A percentile compares a stretch with the other conserved stretches of the same genome.
phyloP scores from a whole-genome alignment of 2,329 filamentous ascomycete species.

The Aspergillus sp. region DNA sequence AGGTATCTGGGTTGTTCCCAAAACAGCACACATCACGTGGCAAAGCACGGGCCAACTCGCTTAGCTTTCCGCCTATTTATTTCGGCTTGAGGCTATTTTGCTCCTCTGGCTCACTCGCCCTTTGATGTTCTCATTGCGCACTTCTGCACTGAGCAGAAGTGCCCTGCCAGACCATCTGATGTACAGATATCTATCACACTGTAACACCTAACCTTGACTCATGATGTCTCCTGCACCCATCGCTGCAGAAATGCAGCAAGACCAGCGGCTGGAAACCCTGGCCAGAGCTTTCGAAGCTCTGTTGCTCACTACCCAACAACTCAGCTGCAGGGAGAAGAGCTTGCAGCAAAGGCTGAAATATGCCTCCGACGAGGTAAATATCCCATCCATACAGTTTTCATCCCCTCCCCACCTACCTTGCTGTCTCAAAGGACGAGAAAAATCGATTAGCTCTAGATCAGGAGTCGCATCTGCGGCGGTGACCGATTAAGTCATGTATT shows the following conservation, averaged over 20 bases:
- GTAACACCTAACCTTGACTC: conserved; percentile 27
- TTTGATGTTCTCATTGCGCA: conserved; percentile 24
- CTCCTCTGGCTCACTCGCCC: conserved; percentile 16
- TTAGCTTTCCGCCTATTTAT: conserved; percentile 31
- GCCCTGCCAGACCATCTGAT: conserved; percentile 25
- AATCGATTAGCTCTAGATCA: conserved; percentile 80
- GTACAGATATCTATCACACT: conserved; percentile 18
- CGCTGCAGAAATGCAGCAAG: conserved; percentile 33
- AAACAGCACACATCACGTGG: conserved; percentile 28
- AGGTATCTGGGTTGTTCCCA: neutral
- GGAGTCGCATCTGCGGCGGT: conserved; percentile 63
- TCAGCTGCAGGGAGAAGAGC: conserved; percentile 42
- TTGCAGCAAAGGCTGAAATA: conserved; percentile 41
- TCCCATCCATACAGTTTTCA: conserved; percentile 4
- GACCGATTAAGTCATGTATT: conserved; percentile 65
- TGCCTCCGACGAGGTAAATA: conserved; percentile 45
- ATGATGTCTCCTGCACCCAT: conserved; percentile 38
- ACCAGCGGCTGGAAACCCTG: conserved; percentile 40
- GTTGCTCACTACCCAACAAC: conserved; percentile 43
- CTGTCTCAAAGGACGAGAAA: conserved; percentile 53
- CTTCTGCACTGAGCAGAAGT: conserved; percentile 32
- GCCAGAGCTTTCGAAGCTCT: conserved; percentile 46
- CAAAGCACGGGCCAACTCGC: conserved; percentile 38
- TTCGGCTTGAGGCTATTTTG: conserved; percentile 23
- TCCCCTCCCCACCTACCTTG: conserved; percentile 4